These are phyloP conservation scores for Madurella fahalii DNA, from an alignment of 2,329 filamentous ascomycete genomes.

Conservation along the genomic window DNA sequence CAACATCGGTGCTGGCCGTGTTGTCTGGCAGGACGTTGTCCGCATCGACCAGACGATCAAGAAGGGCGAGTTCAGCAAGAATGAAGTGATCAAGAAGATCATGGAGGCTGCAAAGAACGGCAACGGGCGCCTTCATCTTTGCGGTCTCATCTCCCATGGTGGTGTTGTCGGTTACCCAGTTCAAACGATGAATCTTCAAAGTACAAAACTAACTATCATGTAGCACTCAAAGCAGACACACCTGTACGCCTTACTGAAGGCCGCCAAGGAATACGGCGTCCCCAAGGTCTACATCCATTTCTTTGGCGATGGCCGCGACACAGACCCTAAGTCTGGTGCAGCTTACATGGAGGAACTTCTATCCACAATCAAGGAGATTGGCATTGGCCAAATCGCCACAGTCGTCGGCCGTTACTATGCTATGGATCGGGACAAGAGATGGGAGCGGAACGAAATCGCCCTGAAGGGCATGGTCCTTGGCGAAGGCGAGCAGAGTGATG, in stretches of 20 bases:
- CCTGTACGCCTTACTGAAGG: constrained; percentile 78
- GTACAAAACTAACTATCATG: constrained; percentile 15
- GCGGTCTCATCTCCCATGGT: constrained; percentile 89
- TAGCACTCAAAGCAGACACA: constrained; percentile 93
- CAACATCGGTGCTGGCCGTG: constrained; percentile 95
- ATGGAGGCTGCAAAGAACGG: constrained; percentile 78
- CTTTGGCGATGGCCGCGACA: constrained; percentile 96
- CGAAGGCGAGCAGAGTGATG: constrained; percentile 79
- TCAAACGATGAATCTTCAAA: neutral
- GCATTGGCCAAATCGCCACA: constrained; percentile 81
- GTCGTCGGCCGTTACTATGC: constrained; percentile 95
- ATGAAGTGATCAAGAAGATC: constrained; percentile 70
- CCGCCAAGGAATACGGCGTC: constrained; percentile 82
- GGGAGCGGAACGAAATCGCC: constrained; percentile 89
- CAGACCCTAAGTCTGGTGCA: constrained; percentile 89
- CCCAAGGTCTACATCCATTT: constrained; percentile 97
- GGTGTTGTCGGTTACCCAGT: constrained; percentile 60
- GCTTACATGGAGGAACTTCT: constrained; percentile 85
- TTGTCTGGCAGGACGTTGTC: constrained; percentile 98
- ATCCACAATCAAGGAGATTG: constrained; percentile 76
- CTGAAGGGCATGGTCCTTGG: constrained; percentile 82
- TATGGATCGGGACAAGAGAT: constrained; percentile 99
- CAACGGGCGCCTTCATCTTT: constrained; percentile 88
- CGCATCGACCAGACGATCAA: constrained; percentile 92
- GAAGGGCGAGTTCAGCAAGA: constrained; percentile 72